Evolutionary conservation across 1,139 yeast genomes (phyloP).

Genomic region (Suhomyces yuchorum): DNA sequence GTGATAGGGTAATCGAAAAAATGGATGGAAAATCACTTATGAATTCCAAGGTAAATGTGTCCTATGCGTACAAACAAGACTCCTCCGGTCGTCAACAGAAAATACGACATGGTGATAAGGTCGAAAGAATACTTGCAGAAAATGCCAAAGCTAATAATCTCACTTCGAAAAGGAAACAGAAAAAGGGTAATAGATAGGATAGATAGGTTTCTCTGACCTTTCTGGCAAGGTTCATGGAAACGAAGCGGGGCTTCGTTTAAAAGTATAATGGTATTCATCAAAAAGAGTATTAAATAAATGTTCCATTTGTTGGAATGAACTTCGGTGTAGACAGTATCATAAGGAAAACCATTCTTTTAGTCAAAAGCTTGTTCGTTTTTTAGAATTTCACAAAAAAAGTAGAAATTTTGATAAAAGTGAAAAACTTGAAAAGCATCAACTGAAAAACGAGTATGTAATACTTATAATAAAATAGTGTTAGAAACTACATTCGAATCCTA

Average conservation of each 20-base stretch:
- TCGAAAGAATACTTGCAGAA: slow-evolving; percentile 72
- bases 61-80: slow-evolving; percentile 74
- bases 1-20: slow-evolving; percentile 72
- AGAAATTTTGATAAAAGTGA: too few relatives aligned
- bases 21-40: slow-evolving; percentile 71
- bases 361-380: too few relatives aligned
- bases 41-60: slow-evolving; percentile 62
- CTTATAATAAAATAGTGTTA: too few relatives aligned
- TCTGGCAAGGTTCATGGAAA: background rate
- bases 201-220: background rate
- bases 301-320: too few relatives aligned
- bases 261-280: background rate
- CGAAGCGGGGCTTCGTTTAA: background rate
- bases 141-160: slow-evolving; percentile 54
- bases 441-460: too few relatives aligned
- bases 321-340: too few relatives aligned
- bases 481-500: too few relatives aligned
- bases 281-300: too few relatives aligned
- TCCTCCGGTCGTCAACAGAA: slow-evolving; percentile 38
- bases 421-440: too few relatives aligned
- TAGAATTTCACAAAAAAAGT: too few relatives aligned
- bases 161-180: slow-evolving; percentile 11
- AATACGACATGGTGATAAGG: slow-evolving; percentile 74
- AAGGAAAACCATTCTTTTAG: too few relatives aligned
- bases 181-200: background rate